Evolutionary conservation across 2,329 filamentous ascomycete genomes (phyloP), one percentile per base, ranked within the genome.

Genomic region (Monilinia fructigena): DNA sequence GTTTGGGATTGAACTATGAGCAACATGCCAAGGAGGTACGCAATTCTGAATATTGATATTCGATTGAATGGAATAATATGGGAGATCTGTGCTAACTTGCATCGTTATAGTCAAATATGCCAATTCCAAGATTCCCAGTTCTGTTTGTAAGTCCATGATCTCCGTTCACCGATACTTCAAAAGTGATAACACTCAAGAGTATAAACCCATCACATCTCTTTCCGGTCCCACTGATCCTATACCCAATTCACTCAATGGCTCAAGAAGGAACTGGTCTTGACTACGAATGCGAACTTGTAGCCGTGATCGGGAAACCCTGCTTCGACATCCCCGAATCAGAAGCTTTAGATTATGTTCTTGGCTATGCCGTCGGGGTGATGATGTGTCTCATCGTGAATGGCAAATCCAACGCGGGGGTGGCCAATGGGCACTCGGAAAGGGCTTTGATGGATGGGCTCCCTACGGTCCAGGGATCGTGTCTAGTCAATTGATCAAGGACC

Each of bases 301-400:
- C 86, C 48, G 81, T 93, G 11, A 91, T 93, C 69, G 89, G 89
- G 31, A 89, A 87, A 76, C 79, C 83, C 68, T 89, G 86, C 68
- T 78, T 80, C 54, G 83, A 92, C 74, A 86, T 93, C 16, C 76
- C 85, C 1, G 88, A 90, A 77, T 80, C 81, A 1, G 77, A 85
- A 28, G 90, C 90, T 0, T 79, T 93, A n/a, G 80, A 88, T 63
- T 88, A 91, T 73, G 88, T 93, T 3, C 80, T 92, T 2, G 91
- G 91, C 6, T 93, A 93, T 75, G 82, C 87, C 2, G 84, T 91
- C 45, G 89, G 90, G 89, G 90, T 64, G 91, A 94, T 77, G 91
- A 94, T 75, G 84, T 94, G n/a, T 91, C 88, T 14, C 89, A 92
- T 78, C 86, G 90, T 52, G 89, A 91, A 70, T 93, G 89, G 88